Percentiles rank a stretch among this genome's conserved stretches.
Evolutionary conservation across 306 rosid species (phyloP).

Genomic region (Dalbergia cochinchinensis): DNA sequence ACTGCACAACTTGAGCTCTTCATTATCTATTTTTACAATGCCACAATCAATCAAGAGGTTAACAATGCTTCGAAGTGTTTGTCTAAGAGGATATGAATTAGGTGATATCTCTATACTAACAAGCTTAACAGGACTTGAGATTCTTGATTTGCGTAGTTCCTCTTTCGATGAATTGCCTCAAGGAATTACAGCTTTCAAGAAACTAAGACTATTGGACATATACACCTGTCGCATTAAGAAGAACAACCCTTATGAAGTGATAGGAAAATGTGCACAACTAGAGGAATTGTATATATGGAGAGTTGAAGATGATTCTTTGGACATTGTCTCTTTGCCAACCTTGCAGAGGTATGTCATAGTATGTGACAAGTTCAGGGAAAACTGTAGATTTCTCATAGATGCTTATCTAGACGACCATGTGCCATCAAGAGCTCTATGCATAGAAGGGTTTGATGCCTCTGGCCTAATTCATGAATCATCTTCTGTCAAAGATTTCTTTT

Average conservation of each 20-base stretch:
- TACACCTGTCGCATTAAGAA: background rate
- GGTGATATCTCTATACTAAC: slow-evolving; percentile 15
- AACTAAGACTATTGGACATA: slow-evolving; percentile 19
- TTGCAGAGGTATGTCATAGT: slow-evolving; percentile 33
- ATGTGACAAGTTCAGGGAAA: slow-evolving; percentile 30
- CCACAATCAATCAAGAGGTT: slow-evolving; percentile 26
- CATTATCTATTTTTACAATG: background rate
- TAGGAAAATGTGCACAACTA: background rate
- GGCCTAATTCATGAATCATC: slow-evolving; percentile 20
- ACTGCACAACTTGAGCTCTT: background rate
- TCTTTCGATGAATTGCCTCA: slow-evolving; percentile 25
- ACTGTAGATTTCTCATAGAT: slow-evolving; percentile 29
- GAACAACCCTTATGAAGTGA: slow-evolving; percentile 31
- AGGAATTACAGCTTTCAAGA: background rate
- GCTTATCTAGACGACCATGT: slow-evolving; percentile 23
- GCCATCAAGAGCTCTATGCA: slow-evolving; percentile 31
- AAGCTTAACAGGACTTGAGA: slow-evolving; percentile 30
- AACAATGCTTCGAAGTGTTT: background rate
- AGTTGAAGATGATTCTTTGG: background rate
- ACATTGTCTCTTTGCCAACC: slow-evolving; percentile 5
- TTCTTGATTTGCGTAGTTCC: slow-evolving; percentile 29
- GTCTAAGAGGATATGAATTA: background rate
- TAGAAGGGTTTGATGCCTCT: slow-evolving; percentile 24
- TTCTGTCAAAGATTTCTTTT: slow-evolving; percentile 2
- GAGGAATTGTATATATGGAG: slow-evolving; percentile 5